phyloP scores from a whole-genome alignment of 2,329 filamentous ascomycete species.

The Aureobasidium sp. region DNA sequence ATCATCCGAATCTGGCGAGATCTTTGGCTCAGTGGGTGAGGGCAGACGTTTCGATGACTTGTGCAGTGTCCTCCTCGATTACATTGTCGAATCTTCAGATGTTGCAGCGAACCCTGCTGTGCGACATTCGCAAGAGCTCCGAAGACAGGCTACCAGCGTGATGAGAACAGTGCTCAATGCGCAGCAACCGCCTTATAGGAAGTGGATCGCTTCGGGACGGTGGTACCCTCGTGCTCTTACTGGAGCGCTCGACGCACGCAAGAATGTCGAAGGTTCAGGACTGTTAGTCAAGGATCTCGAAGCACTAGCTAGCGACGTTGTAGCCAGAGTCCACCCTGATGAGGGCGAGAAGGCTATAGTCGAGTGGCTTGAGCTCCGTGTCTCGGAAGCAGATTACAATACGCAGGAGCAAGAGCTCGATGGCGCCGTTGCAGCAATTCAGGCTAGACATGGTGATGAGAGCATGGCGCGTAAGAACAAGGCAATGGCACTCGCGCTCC shows the following conservation, averaged over 20 bases:
- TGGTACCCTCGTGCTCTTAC: conserved; percentile 61
- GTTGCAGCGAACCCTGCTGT: conserved; percentile 18
- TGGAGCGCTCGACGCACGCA: conserved; percentile 56
- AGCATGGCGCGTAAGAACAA: conserved; percentile 1
- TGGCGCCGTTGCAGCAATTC: conserved; percentile 30
- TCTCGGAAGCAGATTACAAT: conserved; percentile 58
- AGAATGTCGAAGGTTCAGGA: conserved; percentile 56
- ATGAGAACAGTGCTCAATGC: conserved; percentile 62
- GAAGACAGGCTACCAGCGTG: conserved; percentile 63
- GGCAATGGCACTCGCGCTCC: conserved; percentile 47
- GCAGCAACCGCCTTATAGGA: conserved; percentile 54
- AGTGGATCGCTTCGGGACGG: conserved; percentile 20
- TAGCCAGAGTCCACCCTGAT: conserved; percentile 53
- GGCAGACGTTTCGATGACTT: conserved; percentile 65
- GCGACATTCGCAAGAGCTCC: conserved; percentile 47
- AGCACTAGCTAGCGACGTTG: conserved; percentile 62
- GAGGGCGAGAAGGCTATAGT: conserved; percentile 37
- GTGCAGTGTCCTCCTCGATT: conserved; percentile 59
- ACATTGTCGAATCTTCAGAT: conserved; percentile 46
- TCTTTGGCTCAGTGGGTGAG: conserved; percentile 53
- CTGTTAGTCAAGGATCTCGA: conserved; percentile 69
- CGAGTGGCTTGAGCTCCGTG: conserved; percentile 33
- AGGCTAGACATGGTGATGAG: not conserved
- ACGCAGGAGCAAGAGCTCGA: not conserved
- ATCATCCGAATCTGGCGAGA: conserved; percentile 52